Conservation (phyloP, 768 basidiomycete genomes). For the Suillus subluteus region DNA sequence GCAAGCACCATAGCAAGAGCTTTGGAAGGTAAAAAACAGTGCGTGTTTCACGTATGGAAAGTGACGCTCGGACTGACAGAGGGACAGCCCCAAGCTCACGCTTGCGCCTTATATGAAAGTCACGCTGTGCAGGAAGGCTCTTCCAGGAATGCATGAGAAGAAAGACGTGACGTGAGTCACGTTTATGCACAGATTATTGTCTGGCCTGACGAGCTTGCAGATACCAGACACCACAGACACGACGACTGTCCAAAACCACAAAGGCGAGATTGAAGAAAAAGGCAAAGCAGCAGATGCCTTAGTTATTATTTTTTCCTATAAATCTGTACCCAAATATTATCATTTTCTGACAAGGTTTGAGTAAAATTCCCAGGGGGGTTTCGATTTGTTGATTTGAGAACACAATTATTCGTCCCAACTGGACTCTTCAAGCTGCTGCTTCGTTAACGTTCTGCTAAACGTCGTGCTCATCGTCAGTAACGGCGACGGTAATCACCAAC, state of each 20-base stretch:
- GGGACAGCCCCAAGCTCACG: constrained; percentile 53
- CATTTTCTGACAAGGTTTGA: background rate
- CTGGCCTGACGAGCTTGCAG: constrained; percentile 38
- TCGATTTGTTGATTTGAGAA: constrained; percentile 12
- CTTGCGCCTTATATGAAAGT: constrained; percentile 73
- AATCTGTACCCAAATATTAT: constrained; percentile 19
- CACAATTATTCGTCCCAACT: constrained; percentile 4
- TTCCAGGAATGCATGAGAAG: constrained; percentile 43
- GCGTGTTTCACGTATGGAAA: constrained; percentile 26
- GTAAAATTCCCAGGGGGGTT: constrained; percentile 20
- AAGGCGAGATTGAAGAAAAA: constrained; percentile 56
- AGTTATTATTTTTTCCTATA: constrained; percentile 27
- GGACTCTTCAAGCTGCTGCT: background rate
- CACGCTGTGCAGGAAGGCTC: constrained; percentile 55
- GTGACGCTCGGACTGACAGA: constrained; percentile 10
- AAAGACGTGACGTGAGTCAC: constrained; percentile 53
- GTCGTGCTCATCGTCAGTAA: constrained; percentile 5
- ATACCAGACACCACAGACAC: constrained; percentile 55
- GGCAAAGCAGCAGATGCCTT: constrained; percentile 30
- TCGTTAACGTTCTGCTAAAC: background rate
- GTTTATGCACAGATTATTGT: background rate
- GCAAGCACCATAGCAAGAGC: constrained; percentile 36
- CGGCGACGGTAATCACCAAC: background rate
- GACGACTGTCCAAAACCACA: constrained; percentile 61
- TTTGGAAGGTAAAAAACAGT: constrained; percentile 66